A percentile compares a stretch with the other conserved stretches of the same genome.
phyloP scores from a whole-genome alignment of 306 rosid species.

The Leucaena leucocephala region DNA sequence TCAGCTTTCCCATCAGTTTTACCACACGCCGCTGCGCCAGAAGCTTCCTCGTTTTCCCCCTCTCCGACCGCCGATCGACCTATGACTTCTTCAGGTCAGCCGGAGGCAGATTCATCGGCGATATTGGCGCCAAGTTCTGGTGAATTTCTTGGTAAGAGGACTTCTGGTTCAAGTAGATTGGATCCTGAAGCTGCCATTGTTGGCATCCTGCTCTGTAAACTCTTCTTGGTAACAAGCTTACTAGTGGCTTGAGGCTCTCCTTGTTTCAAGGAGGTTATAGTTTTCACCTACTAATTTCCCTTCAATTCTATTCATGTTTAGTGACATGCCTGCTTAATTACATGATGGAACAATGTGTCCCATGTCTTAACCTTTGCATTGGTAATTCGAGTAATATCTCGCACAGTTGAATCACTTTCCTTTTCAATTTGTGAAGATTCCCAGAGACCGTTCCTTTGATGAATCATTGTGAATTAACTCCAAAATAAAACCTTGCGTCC shows the following conservation, averaged over 20 bases:
- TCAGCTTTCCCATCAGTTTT: constrained; percentile 64
- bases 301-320: constrained; percentile 16
- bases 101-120: constrained; percentile 38
- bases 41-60: constrained; percentile 70
- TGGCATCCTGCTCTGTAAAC: constrained; percentile 36
- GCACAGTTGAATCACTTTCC: background rate
- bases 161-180: constrained; percentile 45
- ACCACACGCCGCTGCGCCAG: constrained; percentile 53
- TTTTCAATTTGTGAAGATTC: background rate
- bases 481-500: background rate
- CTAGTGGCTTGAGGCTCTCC: constrained; percentile 25
- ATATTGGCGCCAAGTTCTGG: constrained; percentile 56
- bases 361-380: background rate
- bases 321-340: constrained; percentile 8
- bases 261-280: constrained; percentile 14
- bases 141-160: constrained; percentile 58
- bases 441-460: background rate
- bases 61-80: constrained; percentile 46
- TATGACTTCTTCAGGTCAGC: constrained; percentile 35
- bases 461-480: background rate
- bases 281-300: constrained; percentile 20
- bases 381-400: background rate
- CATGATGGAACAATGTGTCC: background rate
- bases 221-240: constrained; percentile 34
- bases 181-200: constrained; percentile 33